A percentile compares a stretch with the other conserved stretches of the same genome.
These are phyloP conservation scores for Phialophora macrospora DNA, from an alignment of 2,329 filamentous ascomycete genomes.

Conservation along the genomic window DNA sequence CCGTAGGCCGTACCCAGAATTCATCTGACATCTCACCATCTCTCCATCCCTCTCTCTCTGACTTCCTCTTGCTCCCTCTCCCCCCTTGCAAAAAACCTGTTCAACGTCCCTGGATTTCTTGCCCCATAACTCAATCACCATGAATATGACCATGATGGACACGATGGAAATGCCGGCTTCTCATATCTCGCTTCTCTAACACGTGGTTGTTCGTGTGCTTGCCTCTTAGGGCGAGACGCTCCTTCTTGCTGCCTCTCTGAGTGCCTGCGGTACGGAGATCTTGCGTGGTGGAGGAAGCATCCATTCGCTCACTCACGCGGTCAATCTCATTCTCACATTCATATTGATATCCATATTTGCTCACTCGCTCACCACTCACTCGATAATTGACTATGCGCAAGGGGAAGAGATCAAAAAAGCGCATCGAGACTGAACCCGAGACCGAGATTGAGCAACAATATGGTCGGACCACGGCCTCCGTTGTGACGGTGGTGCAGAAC, in stretches of 20 bases:
- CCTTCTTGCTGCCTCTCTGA: too few relatives aligned
- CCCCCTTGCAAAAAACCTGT: background rate
- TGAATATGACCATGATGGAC: slow-evolving; percentile 17
- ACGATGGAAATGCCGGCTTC: slow-evolving; percentile 15
- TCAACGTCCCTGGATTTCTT: background rate
- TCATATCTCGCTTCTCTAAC: slow-evolving; percentile 25
- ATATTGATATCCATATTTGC: background rate
- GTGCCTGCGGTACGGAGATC: background rate
- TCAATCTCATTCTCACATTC: background rate
- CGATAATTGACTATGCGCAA: background rate
- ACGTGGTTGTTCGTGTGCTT: background rate
- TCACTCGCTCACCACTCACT: background rate
- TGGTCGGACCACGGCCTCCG: background rate
- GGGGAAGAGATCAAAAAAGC: background rate
- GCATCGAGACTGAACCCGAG: background rate
- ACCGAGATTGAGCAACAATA: background rate
- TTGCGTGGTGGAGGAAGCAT: too few relatives aligned
- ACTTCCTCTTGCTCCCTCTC: background rate
- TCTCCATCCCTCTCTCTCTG: background rate
- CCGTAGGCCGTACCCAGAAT: too few relatives aligned
- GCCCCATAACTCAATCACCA: background rate
- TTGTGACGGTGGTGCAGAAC: background rate
- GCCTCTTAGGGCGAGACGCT: background rate
- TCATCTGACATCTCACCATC: background rate
- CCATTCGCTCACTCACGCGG: too few relatives aligned